Evolutionary conservation across 1,139 yeast genomes (phyloP), one percentile per base, ranked within the genome.

Genomic region (Saccharomyces hybrid): DNA sequence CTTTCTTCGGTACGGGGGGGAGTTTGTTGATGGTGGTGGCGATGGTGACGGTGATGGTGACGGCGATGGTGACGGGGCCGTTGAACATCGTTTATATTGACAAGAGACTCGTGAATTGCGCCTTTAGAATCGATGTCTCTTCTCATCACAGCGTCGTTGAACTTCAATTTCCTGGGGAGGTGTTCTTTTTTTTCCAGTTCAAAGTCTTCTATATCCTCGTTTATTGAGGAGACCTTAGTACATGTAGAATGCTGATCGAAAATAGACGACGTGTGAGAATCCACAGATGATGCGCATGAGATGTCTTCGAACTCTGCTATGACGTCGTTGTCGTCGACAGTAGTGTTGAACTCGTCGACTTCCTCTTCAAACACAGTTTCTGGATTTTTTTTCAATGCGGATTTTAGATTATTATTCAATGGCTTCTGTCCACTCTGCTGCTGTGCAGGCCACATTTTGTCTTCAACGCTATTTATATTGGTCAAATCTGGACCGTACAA

Each of bases 401-500:
- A 38, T 19, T 38, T 38, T 11, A 38, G 8, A 38, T 5, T 16
- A 2, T 38, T 38, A 19, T 19, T 19, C 23, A 19, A 19, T 19
- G 23, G 23, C 11, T 38, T 38, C 13, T 38, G 44, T 11, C 11
- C 44, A 16, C 13, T 8, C 5, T 1, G 25, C 2, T 38, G 25
- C n/a, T 38, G 44, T 16, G 11, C 3, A 19, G 44, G 25, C 44
- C 44, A 38, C 44, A 38, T 38, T 9, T 38, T 38, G 11, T 38
- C 44, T 38, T 38, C 44, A 19, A 38, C 7, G 11, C 2, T 38
- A 38, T 38, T 13, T 38, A 38, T 38, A 1, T 38, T 38, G 3
- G 61, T 54, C 49, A 62, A 54, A 48, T 61, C 60, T 19, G 66
- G 66, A 48, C 66, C 66, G 44, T 62, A 62, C 19, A 62, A 54